phyloP scores from a whole-genome alignment of 345 rosid species.

The Pistacia atlantica region DNA sequence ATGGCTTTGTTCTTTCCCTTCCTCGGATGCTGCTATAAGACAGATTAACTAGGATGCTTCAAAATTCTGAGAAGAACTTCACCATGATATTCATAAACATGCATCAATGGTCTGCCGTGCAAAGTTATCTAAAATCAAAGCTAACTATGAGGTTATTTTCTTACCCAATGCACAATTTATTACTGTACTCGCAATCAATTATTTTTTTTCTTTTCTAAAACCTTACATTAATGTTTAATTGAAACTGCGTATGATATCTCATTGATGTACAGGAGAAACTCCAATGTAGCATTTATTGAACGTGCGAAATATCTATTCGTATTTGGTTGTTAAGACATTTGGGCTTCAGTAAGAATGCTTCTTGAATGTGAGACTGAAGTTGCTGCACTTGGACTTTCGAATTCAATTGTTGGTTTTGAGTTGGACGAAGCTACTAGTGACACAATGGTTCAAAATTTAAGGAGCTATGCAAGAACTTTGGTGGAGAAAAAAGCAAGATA shows the following conservation, averaged over 20 bases:
- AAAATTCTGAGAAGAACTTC: conserved; percentile 53
- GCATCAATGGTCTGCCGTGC: conserved; percentile 44
- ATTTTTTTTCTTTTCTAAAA: background rate
- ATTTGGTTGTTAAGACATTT: conserved; percentile 55
- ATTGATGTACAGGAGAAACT: conserved; percentile 50
- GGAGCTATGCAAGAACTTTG: conserved; percentile 47
- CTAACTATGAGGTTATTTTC: conserved; percentile 46
- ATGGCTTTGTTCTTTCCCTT: conserved; percentile 4
- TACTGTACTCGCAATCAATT: background rate
- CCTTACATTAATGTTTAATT: background rate
- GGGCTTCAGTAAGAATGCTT: conserved; percentile 67
- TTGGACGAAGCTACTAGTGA: conserved; percentile 43
- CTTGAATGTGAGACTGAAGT: conserved; percentile 59
- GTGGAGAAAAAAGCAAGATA: conserved; percentile 75
- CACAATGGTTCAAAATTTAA: conserved; percentile 50
- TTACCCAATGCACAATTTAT: conserved; percentile 1
- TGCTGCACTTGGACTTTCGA: conserved; percentile 47
- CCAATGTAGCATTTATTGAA: conserved; percentile 36
- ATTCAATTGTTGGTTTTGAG: conserved; percentile 56
- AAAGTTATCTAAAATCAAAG: conserved; percentile 54
- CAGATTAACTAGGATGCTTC: background rate
- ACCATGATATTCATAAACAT: conserved; percentile 48
- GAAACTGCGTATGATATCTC: conserved; percentile 15
- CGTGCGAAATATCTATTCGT: conserved; percentile 51
- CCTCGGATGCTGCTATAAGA: conserved; percentile 54